These are phyloP conservation scores for Teratosphaeria gauchensis DNA, from an alignment of 2,329 filamentous ascomycete species.

Conservation along the genomic window DNA sequence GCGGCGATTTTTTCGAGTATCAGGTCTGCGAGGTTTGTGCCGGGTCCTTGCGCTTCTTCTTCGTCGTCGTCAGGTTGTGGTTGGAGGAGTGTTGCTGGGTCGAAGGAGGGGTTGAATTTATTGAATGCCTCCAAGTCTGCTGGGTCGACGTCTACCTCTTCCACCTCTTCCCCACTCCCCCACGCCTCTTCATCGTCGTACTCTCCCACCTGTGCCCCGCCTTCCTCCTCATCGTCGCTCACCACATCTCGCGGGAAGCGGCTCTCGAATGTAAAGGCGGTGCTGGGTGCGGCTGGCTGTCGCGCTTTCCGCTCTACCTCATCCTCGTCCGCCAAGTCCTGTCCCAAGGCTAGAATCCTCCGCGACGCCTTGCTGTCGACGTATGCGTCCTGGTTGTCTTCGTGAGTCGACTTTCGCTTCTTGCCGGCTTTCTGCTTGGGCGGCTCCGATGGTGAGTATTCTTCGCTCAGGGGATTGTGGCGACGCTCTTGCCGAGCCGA, in stretches of 20 bases:
- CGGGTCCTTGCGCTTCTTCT: constrained; percentile 28
- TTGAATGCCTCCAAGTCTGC: constrained; percentile 84
- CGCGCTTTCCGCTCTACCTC: constrained; percentile 41
- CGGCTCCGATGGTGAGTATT: constrained; percentile 62
- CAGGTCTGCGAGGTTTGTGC: constrained; percentile 78
- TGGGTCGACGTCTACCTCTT: constrained; percentile 69
- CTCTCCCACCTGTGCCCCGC: constrained; percentile 46
- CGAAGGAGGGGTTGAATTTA: constrained; percentile 70
- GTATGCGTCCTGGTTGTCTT: constrained; percentile 54
- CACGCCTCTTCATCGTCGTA: constrained; percentile 50
- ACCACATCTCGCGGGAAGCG: constrained; percentile 47
- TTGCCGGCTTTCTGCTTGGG: constrained; percentile 61
- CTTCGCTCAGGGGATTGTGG: constrained; percentile 86
- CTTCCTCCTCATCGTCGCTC: constrained; percentile 36
- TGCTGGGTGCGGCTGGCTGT: constrained; percentile 39
- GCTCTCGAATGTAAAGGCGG: constrained; percentile 71
- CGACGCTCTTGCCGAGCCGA: constrained; percentile 52
- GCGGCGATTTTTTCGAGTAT: constrained; percentile 91
- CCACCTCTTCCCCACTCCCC: constrained; percentile 62
- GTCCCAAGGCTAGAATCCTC: constrained; percentile 81
- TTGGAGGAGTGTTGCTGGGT: constrained; percentile 60
- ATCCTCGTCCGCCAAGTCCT: constrained; percentile 80
- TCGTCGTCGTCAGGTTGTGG: constrained; percentile 41
- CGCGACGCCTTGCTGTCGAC: constrained; percentile 81
- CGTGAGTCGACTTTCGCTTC: constrained; percentile 48